Percentiles rank a stretch among this genome's conserved stretches.
Evolutionary conservation across 495 filamentous ascomycete genomes (phyloP).

Genomic region (Penicillium goetzii): DNA sequence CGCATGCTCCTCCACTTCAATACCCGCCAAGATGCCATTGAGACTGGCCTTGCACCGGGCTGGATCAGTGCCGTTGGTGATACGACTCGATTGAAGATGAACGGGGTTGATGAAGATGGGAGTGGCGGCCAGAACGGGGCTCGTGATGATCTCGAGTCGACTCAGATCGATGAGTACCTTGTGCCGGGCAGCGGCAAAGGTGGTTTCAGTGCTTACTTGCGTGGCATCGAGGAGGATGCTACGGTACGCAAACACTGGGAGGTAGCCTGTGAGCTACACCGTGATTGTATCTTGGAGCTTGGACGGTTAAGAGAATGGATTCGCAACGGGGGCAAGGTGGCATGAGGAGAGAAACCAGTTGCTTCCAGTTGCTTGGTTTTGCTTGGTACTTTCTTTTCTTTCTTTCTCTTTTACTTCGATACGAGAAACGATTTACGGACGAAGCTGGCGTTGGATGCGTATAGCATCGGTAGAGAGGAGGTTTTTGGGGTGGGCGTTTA

Average conservation of each 20-base stretch:
- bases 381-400: not conserved
- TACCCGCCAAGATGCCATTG: slow-evolving; percentile 59
- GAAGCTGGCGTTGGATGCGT: slow-evolving; percentile 5
- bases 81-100: slow-evolving; percentile 35
- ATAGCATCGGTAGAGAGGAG: slow-evolving; percentile 1
- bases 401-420: not conserved
- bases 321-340: slow-evolving; percentile 41
- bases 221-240: slow-evolving; percentile 65
- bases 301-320: slow-evolving; percentile 59
- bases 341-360: slow-evolving; percentile 11
- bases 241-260: slow-evolving; percentile 66
- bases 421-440: slow-evolving; percentile 1
- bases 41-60: slow-evolving; percentile 49
- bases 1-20: slow-evolving; percentile 70
- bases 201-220: slow-evolving; percentile 62
- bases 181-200: slow-evolving; percentile 38
- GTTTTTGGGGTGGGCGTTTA: slow-evolving; percentile 1
- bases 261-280: slow-evolving; percentile 65
- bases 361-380: not conserved
- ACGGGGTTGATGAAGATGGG: slow-evolving; percentile 25
- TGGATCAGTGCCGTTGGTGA: slow-evolving; percentile 65
- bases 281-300: slow-evolving; percentile 61
- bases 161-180: slow-evolving; percentile 34
- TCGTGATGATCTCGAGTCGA: slow-evolving; percentile 19
- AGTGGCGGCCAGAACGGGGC: slow-evolving; percentile 19